Evolutionary conservation across 805 yeast species (phyloP).

Genomic region (Saccharomycopsis schoenii): DNA sequence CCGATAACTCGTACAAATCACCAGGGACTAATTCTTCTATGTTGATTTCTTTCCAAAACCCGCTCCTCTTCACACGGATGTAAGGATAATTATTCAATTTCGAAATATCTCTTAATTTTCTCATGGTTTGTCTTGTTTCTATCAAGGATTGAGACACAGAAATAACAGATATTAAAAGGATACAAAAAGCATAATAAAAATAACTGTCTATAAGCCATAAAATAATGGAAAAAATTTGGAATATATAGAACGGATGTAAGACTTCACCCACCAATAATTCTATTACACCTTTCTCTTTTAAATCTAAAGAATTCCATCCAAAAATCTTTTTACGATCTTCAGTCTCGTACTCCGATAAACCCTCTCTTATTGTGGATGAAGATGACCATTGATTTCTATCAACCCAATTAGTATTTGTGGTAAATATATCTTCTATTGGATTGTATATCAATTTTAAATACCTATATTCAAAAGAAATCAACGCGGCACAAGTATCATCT

Average conservation of each 20-base stretch:
- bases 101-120: constrained; percentile 64
- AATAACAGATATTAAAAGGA: constrained; percentile 72
- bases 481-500: constrained; percentile 40
- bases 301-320: constrained; percentile 65
- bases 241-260: constrained; percentile 89
- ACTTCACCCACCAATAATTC: constrained; percentile 77
- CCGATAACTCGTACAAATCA: constrained; percentile 85
- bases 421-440: constrained; percentile 80
- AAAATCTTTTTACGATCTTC: constrained; percentile 66
- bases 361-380: constrained; percentile 42
- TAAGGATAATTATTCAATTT: constrained; percentile 28
- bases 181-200: constrained; percentile 89
- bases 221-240: constrained; percentile 85
- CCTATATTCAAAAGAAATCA: constrained; percentile 70
- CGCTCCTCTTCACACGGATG: constrained; percentile 85
- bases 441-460: constrained; percentile 75
- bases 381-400: constrained; percentile 64
- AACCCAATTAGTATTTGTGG: constrained; percentile 78
- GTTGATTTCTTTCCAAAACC: constrained; percentile 76
- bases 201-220: constrained; percentile 91
- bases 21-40: constrained; percentile 89
- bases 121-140: constrained; percentile 75
- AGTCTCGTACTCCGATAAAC: constrained; percentile 59
- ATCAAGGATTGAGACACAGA: constrained; percentile 71
- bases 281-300: constrained; percentile 58